Evolutionary conservation across 2,329 filamentous ascomycete genomes (phyloP).

Genomic region (Zymoseptoria tritici): DNA sequence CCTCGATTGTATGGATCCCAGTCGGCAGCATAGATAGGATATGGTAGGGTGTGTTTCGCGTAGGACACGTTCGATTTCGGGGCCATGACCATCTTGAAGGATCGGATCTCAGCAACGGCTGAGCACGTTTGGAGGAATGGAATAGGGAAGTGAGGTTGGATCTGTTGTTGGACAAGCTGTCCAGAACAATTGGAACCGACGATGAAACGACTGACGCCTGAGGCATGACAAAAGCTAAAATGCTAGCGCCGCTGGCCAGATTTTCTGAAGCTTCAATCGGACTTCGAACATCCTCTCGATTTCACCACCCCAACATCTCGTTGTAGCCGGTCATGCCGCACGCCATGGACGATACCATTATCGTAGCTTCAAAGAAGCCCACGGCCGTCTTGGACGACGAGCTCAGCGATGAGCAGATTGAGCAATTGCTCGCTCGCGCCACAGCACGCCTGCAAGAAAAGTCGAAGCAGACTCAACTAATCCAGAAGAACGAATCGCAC

Average conservation of each 20-base stretch:
- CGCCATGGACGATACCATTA: not conserved
- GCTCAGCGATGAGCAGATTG: slow-evolving; percentile 57
- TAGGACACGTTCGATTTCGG: slow-evolving; percentile 29
- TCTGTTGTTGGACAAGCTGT: not conserved
- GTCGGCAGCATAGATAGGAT: slow-evolving; percentile 79
- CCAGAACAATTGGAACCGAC: not conserved
- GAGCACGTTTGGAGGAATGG: not conserved
- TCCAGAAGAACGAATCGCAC: slow-evolving; percentile 15
- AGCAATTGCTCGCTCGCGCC: slow-evolving; percentile 56
- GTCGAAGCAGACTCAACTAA: slow-evolving; percentile 23
- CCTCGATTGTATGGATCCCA: slow-evolving; percentile 75
- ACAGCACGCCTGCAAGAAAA: slow-evolving; percentile 49
- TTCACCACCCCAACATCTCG: not conserved
- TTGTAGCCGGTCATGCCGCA: not conserved
- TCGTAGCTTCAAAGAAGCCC: not conserved
- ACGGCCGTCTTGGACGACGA: slow-evolving; percentile 23
- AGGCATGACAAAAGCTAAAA: not conserved
- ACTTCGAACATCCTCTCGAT: not conserved
- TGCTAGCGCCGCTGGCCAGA: not conserved
- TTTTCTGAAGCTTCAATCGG: not conserved
- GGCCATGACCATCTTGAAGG: slow-evolving; percentile 7
- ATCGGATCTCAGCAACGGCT: not conserved
- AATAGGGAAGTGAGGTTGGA: not conserved
- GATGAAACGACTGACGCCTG: not conserved
- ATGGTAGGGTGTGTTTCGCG: slow-evolving; percentile 63